Evolutionary conservation across 2,329 filamentous ascomycete species (phyloP), one percentile per base, ranked within the genome.

Genomic region (Phyllachora maydis): DNA sequence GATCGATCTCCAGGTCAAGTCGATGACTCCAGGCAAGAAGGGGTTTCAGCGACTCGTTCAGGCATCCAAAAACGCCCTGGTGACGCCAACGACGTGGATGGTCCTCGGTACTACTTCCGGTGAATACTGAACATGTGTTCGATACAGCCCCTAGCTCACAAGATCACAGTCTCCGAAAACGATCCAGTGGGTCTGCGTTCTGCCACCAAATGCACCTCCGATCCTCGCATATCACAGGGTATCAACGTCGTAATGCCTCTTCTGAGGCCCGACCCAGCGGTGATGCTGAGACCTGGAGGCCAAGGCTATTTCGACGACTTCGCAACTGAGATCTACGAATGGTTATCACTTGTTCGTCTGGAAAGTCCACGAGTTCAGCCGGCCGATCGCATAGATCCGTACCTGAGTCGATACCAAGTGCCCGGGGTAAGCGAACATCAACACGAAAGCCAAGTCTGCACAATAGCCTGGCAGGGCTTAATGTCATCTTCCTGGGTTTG

Each of bases 21-120:
- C 70, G 1, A 92, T 92, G 78, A 44, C 79, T 6, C 72, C 70
- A 25, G 82, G 82, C 4, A 88, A 81, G 43, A 82, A 75, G 32
- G 74, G 70, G 0, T 92, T 90, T 37, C 72, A 83, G 31, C 59
- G 79, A 21, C 52, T 92, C 9, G 43, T 72, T 5, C 77, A 77
- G 56, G 79, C 81, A 9, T 81, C 71, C 43, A 71, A 73, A 35
- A 78, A 81, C 31, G 78, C 79, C 12, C 54, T 93, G 12, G 65
- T 60, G 23, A 48, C 57, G 21, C 65, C 71, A 2, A 38, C 72
- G 12, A 65, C 65, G 2, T 93, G 85, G 82, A 50, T 95, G n/a
- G n/a, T n/a, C n/a, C n/a, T n/a, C n/a, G n/a, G n/a, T n/a, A n/a
- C n/a, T n/a, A n/a, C n/a, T n/a, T n/a, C n/a, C n/a, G n/a, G n/a